Evolutionary conservation across 2,329 filamentous ascomycete species (phyloP).

Genomic region (Ophiostoma fasciatum): DNA sequence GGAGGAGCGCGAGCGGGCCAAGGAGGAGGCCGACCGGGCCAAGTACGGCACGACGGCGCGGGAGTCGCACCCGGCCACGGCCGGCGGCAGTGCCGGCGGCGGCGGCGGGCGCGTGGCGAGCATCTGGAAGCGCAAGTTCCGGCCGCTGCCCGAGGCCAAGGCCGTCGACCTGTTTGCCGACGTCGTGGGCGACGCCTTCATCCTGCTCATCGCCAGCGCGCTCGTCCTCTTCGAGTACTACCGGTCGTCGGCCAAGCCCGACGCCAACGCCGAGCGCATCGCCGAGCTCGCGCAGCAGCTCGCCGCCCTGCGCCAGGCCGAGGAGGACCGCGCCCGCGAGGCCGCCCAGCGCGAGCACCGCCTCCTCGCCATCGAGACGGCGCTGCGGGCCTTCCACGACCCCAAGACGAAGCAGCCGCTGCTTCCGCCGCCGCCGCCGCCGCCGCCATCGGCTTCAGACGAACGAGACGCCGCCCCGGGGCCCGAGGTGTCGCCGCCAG

Average conservation of each 20-base stretch:
- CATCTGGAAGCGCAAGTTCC: conserved; percentile 48
- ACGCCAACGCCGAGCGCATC: conserved; percentile 38
- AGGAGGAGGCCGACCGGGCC: conserved; percentile 36
- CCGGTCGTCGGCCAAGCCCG: conserved; percentile 43
- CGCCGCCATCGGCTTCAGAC: neutral
- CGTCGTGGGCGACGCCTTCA: conserved; percentile 48
- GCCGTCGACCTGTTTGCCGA: conserved; percentile 54
- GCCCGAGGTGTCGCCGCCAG: neutral
- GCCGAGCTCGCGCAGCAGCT: conserved; percentile 32
- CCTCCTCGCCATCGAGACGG: conserved; percentile 38
- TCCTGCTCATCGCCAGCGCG: conserved; percentile 40
- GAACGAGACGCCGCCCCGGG: neutral
- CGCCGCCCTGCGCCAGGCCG: conserved; percentile 33
- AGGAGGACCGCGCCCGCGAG: conserved; percentile 35
- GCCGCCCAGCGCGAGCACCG: conserved; percentile 29
- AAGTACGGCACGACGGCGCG: conserved; percentile 26
- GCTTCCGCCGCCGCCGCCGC: conserved; percentile 20
- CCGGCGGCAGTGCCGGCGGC: conserved; percentile 6
- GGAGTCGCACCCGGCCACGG: conserved; percentile 23
- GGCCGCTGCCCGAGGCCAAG: conserved; percentile 47
- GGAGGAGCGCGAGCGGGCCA: conserved; percentile 28
- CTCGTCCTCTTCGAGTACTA: conserved; percentile 49
- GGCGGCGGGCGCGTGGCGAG: conserved; percentile 17
- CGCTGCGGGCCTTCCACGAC: conserved; percentile 34
- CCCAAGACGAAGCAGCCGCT: conserved; percentile 42